phyloP scores from a whole-genome alignment of 2,329 filamentous ascomycete genomes.

The Fusarium nurragi region DNA sequence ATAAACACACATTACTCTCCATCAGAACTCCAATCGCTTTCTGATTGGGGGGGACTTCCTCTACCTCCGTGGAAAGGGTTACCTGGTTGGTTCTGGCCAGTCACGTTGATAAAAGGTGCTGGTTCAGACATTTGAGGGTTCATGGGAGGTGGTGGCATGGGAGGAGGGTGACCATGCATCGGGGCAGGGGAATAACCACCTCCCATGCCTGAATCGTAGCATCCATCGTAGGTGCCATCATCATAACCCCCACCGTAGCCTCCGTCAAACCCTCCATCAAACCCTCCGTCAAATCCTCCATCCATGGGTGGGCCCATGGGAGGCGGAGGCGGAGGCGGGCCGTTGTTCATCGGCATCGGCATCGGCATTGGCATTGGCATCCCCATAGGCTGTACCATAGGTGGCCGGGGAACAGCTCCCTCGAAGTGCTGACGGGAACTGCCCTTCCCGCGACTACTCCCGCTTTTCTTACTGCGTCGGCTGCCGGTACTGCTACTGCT shows the following conservation, averaged over 20 bases:
- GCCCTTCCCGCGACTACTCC: conserved; percentile 32
- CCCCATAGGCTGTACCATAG: conserved; percentile 18
- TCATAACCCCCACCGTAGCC: conserved; percentile 17
- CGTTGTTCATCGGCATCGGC: conserved; percentile 33
- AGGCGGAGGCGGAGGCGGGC: conserved; percentile 30
- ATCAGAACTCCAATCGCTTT: conserved; percentile 20
- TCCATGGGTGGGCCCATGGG: conserved; percentile 35
- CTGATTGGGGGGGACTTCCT: conserved; percentile 7
- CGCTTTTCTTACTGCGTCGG: conserved; percentile 30
- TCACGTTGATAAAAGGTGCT: conserved; percentile 39
- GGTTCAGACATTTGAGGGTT: conserved; percentile 23
- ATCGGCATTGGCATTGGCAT: conserved; percentile 26
- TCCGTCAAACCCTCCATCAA: conserved; percentile 19
- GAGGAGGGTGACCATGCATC: conserved; percentile 19
- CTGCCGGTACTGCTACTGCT: conserved; percentile 30
- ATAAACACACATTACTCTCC: neutral
- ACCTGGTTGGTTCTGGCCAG: conserved; percentile 37
- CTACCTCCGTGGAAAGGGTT: conserved; percentile 20
- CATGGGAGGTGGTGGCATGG: conserved; percentile 33
- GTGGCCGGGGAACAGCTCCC: conserved; percentile 37
- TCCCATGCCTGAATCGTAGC: conserved; percentile 19
- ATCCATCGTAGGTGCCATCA: conserved; percentile 27
- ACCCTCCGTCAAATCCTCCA: conserved; percentile 30
- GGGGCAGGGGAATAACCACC: conserved; percentile 27
- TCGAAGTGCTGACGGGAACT: conserved; percentile 41